phyloP scores from a whole-genome alignment of 106 monocot species.

The Iris macrosiphon region DNA sequence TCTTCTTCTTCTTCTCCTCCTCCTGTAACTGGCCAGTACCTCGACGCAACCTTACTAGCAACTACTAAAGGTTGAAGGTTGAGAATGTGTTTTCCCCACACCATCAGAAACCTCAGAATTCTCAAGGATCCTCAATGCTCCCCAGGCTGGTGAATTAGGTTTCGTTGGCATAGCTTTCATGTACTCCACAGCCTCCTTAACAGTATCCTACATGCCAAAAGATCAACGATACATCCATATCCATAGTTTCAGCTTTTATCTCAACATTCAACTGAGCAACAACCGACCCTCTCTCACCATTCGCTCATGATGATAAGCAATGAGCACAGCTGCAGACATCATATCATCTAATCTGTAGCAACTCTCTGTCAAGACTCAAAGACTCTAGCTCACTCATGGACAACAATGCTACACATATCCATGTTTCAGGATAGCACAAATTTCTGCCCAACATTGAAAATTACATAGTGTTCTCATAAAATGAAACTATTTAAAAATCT shows the following conservation, averaged over 20 bases:
- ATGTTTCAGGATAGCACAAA: conserved; percentile 46
- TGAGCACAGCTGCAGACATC: conserved; percentile 33
- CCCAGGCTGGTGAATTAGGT: conserved; percentile 45
- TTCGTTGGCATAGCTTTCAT: conserved; percentile 44
- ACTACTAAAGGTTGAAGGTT: conserved; percentile 47
- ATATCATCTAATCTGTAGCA: conserved; percentile 31
- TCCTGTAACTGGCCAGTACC: conserved; percentile 26
- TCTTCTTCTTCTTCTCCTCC: too few species aligned
- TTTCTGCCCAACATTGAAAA: conserved; percentile 26
- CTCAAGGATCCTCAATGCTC: conserved; percentile 44
- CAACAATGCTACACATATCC: conserved; percentile 30
- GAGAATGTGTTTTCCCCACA: conserved; percentile 35
- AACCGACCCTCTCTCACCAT: conserved; percentile 30
- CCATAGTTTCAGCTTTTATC: conserved; percentile 41
- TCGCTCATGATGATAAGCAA: conserved; percentile 43
- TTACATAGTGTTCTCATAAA: too few species aligned
- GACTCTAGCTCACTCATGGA: conserved; percentile 29
- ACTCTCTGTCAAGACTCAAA: conserved; percentile 25
- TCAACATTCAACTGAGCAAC: conserved; percentile 31
- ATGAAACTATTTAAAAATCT: too few species aligned
- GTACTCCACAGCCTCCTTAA: conserved; percentile 36
- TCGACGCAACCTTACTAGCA: conserved; percentile 17
- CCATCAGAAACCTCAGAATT: conserved; percentile 29
- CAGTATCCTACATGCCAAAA: conserved; percentile 38
- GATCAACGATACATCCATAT: conserved; percentile 58